Base-by-base conservation (phyloP, 2,329 filamentous ascomycete species). In the Knoxdaviesia proteae region DNA sequence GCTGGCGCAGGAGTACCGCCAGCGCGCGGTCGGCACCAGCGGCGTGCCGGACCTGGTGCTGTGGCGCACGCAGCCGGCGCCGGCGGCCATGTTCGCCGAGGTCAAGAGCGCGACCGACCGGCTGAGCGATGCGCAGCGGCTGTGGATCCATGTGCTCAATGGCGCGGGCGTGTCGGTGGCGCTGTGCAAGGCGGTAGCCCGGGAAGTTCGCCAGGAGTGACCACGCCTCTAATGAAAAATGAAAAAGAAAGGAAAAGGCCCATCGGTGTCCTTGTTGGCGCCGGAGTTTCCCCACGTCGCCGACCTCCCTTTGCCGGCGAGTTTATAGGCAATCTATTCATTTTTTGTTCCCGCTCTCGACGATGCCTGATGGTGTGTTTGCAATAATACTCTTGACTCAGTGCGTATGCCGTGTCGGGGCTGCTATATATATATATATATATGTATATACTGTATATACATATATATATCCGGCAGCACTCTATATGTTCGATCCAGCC, bases 121-220 rank as follows among this genome's bases (percentile, higher is more conserved):
- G 36, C 64, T 98, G 53, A 96, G 88, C 59, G 90, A 98, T 63
- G 93, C 87, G 11, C 90, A 98, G 62, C 67, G 90, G 51, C 68
- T 98, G 50, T 98, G 90, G 90, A 94, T 96, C 52, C 84, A 96
- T 64, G 84, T 94, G 6, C 67, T 98, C 42, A 80, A 77, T 6
- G 78, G 80, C 1, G 86, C 87, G 1, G 88, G 90, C 3, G 71
- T 96, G 36, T 73, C 69, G 50, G 88, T 96, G 32, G 87, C 93
- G 51, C 64, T 96, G 49, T 92, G 72, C 54, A 72, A 76, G 55
- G 74, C 72, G 8, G 59, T 71, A 35, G 70, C 71, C 36, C 67
- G 58, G 48, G 65, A 74, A 51, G 61, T 71, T 32, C 60, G 60
- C 46, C 20, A 63, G 48, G 58, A 57, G 44, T 63, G 50, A 56